Base-by-base conservation (phyloP, 1,284 basidiomycete genomes). In the Ceratobasidium sp. region DNA sequence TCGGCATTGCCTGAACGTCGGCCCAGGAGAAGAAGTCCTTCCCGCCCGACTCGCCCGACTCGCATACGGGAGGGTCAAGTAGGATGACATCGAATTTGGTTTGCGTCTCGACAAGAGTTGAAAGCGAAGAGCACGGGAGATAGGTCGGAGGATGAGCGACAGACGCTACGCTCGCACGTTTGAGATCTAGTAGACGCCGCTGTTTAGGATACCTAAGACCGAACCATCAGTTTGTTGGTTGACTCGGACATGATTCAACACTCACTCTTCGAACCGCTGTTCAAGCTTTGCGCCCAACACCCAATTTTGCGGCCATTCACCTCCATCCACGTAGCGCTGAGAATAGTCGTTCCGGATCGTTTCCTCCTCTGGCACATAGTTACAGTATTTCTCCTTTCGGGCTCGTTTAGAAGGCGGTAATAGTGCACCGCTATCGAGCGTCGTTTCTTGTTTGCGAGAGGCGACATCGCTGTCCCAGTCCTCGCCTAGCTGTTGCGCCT, bases 281-380 rank as follows among this genome's bases (percentile, higher is more conserved):
- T 94, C 91, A 20, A 93, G 92, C 78, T 92, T 92, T 2, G 94
- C 93, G 35, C 95, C 95, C 5, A 95, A 85, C 17, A 98, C 93
- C 89, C 92, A 94, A 82, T 97, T 92, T 83, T 96, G 94, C 1
- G 95, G 94, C 90, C 94, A 94, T 79, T 94, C 92, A 8, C 96
- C 96, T 1, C 92, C 89, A 79, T 94, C 92, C 54, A 97, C 94
- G 83, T 97, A 99, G 80, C 92, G 87, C 83, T 94, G 92, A 0
- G 93, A 94, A 82, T 98, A 97, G 85, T 99, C 96, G 82, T 98
- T 99, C 69, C 96, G 88, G 61, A 99, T 92, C 0, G 95, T 97
- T 82, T 98, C 95, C 82, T 98, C 97, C 79, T 95, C 93, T 1
- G 94, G 91, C 13, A 95, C 88, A 80, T 96, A 96, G 81, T 95